Base-by-base conservation (phyloP, 2,329 filamentous ascomycete genomes). In the Beauveria sp. region DNA sequence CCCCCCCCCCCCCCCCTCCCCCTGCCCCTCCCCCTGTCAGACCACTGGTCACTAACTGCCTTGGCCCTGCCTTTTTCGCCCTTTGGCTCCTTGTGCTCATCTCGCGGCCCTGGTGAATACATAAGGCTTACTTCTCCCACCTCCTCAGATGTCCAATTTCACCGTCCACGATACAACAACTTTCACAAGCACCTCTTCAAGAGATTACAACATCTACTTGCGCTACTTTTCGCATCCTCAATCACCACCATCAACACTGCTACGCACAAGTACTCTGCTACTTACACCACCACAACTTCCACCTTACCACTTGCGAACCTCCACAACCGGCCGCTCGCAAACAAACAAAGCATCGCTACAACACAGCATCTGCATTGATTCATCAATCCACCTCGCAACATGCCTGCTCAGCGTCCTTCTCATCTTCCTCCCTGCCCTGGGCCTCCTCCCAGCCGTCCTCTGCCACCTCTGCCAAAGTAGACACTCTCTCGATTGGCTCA, bases 361-460 rank as follows among this genome's bases (percentile, higher is more conserved):
- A 60, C 64, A 61, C 58, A 40, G 50, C 43, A 43, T 26, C 20
- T 48, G 18, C 34, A 20, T 40, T 20, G 55, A 46, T 51, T 53
- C 60, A 54, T 63, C 62, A 31, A 61, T 28, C 42, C 48, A 28
- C 20, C 64, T 64, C 69, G 64, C 69, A 73, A 65, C 64, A 83
- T 84, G 80, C 80, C 82, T 74, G 77, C 81, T 66, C 83, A 85
- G 74, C 82, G 84, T 72, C 84, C 85, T 65, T 85, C 84, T 68
- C 83, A 87, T 70, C 83, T 88, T 66, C 85, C 85, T 77, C 85
- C 85, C 67, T 87, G 84, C 82, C 84, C 85, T 60, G 85, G 85
- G 68, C 85, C 85, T 64, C 85, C 85, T 69, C 85, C 85, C 65
- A 84, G 80, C 75, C 79, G 85, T 61, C 85, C 85, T 75, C 82